These are phyloP conservation scores for Rhodotorula diobovata DNA, from an alignment of 768 basidiomycete genomes.

Conservation along the genomic window DNA sequence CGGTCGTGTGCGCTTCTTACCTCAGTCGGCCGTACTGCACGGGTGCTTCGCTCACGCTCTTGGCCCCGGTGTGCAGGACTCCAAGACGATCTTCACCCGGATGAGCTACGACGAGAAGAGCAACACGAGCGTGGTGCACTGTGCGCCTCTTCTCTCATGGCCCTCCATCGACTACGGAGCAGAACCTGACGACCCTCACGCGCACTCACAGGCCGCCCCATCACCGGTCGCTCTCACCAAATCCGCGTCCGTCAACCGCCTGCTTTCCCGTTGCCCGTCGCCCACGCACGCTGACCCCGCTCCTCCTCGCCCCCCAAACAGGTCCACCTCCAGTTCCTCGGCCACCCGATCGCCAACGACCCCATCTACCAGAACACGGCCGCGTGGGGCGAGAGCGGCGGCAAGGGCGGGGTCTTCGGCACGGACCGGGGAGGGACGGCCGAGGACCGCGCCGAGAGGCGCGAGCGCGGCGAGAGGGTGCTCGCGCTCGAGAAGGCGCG, in stretches of 20 bases:
- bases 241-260: slow-evolving; percentile 63
- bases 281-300: background rate
- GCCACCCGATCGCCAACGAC: slow-evolving; percentile 90
- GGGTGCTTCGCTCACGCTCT: background rate
- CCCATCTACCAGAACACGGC: slow-evolving; percentile 72
- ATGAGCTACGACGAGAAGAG: slow-evolving; percentile 73
- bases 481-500: slow-evolving; percentile 8
- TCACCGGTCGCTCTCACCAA: slow-evolving; percentile 94
- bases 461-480: slow-evolving; percentile 35
- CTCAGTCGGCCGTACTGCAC: no score
- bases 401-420: slow-evolving; percentile 40
- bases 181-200: background rate
- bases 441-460: background rate
- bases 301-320: background rate
- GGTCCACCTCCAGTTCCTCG: slow-evolving; percentile 88
- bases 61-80: slow-evolving; percentile 55
- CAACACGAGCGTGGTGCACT: slow-evolving; percentile 79
- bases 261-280: background rate
- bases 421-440: background rate
- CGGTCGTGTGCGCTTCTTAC: slow-evolving; percentile 64
- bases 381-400: slow-evolving; percentile 46
- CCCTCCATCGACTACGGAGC: background rate
- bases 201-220: slow-evolving; percentile 54
- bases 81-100: slow-evolving; percentile 81
- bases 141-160: slow-evolving; percentile 45